Base-by-base conservation (phyloP, 2,329 filamentous ascomycete species). In the Periglandula ipomoeae region DNA sequence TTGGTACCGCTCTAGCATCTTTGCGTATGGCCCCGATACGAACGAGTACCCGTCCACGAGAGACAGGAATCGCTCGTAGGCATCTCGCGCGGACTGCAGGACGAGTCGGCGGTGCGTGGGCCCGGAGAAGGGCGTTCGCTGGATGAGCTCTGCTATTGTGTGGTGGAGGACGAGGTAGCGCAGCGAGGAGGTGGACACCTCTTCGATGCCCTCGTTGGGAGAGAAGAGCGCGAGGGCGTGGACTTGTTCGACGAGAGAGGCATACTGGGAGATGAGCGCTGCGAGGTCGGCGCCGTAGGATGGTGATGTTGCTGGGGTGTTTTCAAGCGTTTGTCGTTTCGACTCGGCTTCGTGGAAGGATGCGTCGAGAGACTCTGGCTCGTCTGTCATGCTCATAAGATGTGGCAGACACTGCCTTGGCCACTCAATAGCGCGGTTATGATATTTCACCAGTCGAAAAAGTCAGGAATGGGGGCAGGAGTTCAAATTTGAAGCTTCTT, bases 161-260 rank as follows among this genome's bases (percentile, higher is more conserved):
- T 84, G 89, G 65, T 85, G 77, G 53, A 90, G 78, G 20, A 89
- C 76, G 52, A 98, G 76, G 65, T 91, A 95, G 69, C 89, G 88
- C 27, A 98, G 70, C 60, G 95, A 84, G n/a, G 78, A 75, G 1
- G 91, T 94, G 13, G 87, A 74, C 27, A 96, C 71, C 68, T 98
- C 93, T 53, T 98, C 93, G 35, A 91, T 68, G 1, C 79, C 78
- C 66, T 98, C 93, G 67, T 98, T 98, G 32, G 82, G 75, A 57
- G 89, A 95, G 76, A 97, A 97, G 47, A 98, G 73, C 0, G 87
- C 84, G 23, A 93, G 73, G 51, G 81, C 75, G 55, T 80, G 73
- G 54, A 87, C 80, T 49, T 87, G 78, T 51, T 79, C 72, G 50
- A 85, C 73, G 65, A 87, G 90, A 64, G 85, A 74, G 59, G 85